Percentiles rank a stretch among this genome's conserved stretches.
Evolutionary conservation across 345 rosid genomes (phyloP).

Genomic region (Chamaenerion angustifolium): DNA sequence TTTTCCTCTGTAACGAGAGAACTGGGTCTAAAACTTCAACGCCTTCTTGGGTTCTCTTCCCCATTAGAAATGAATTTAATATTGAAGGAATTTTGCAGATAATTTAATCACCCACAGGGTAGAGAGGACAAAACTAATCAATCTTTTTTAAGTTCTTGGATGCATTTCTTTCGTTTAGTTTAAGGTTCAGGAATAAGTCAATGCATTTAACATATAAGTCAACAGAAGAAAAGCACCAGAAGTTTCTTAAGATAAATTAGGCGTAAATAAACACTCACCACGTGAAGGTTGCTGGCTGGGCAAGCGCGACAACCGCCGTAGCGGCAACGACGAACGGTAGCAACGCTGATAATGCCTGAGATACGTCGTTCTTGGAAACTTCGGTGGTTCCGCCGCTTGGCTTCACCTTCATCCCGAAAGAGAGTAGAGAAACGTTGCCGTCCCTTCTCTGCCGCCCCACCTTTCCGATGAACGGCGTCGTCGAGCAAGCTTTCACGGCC

Average conservation of each 20-base stretch:
- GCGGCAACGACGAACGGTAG: constrained; percentile 82
- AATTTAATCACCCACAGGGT: too few relatives aligned
- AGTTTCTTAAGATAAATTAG: background rate
- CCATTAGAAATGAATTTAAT: too few relatives aligned
- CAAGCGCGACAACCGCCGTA: constrained; percentile 77
- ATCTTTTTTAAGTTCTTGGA: background rate
- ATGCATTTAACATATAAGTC: background rate
- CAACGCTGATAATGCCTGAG: constrained; percentile 71
- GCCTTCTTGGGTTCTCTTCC: too few relatives aligned
- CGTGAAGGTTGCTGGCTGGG: constrained; percentile 71
- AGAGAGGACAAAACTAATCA: background rate
- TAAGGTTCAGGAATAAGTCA: constrained; percentile 1
- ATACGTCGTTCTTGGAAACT: constrained; percentile 29
- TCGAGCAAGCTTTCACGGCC: constrained; percentile 41
- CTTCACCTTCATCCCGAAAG: constrained; percentile 38
- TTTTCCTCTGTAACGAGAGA: too few relatives aligned
- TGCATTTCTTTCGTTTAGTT: background rate
- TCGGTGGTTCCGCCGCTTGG: constrained; percentile 12
- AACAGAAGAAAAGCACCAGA: background rate
- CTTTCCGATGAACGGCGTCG: constrained; percentile 58
- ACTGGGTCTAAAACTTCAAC: too few relatives aligned
- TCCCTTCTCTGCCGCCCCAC: constrained; percentile 60
- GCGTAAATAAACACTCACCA: constrained; percentile 27
- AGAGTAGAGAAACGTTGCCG: constrained; percentile 57
- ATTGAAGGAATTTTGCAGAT: too few relatives aligned